Evolutionary conservation across 2,329 filamentous ascomycete genomes (phyloP), one percentile per base, ranked within the genome.

Genomic region (Phyllosticta citriasiana): DNA sequence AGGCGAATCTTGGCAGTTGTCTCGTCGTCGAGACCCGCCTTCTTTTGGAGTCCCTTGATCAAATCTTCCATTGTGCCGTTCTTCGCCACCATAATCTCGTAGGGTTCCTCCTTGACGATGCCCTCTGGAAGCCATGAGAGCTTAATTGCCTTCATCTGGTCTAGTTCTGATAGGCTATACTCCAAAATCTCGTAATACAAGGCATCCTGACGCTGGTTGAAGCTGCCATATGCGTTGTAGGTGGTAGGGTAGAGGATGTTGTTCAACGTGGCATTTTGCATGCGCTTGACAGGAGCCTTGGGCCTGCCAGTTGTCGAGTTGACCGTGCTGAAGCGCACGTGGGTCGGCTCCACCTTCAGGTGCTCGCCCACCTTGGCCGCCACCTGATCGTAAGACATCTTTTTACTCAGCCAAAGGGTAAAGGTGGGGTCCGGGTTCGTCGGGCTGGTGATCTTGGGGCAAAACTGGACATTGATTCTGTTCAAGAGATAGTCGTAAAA

Each of bases 401-500:
- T 96, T 63, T 88, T 87, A 71, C 88, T 97, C 53, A 99, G 80
- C 1, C 86, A 85, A 57, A 99, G 75, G 2, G 84, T 83, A 69
- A 99, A 97, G 0, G 78, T 78, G 6, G 85, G 82, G 52, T 87
- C 85, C 16, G 47, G 55, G 62, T 85, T 78, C 40, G 79, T 76
- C 26, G 80, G 72, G 33, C 73, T 67, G 74, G 79, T 73, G 79
- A 84, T 71, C 76, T 84, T 77, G 68, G 92, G 87, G 57, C 84
- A 82, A 70, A 99, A 96, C 57, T 82, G 85, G 47, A 99, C 84
- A 4, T 82, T 84, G 70, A 90, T 87, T 73, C 88, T 88, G 74
- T 96, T 91, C 65, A 93, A 80, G 2, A 99, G 82, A 72, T 95
- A 96, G 69, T 99, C 94, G 73, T 99, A 99, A 74, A 91, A 97